Evolutionary conservation across 441 rosid genomes (phyloP).

Genomic region (Croton setiger): DNA sequence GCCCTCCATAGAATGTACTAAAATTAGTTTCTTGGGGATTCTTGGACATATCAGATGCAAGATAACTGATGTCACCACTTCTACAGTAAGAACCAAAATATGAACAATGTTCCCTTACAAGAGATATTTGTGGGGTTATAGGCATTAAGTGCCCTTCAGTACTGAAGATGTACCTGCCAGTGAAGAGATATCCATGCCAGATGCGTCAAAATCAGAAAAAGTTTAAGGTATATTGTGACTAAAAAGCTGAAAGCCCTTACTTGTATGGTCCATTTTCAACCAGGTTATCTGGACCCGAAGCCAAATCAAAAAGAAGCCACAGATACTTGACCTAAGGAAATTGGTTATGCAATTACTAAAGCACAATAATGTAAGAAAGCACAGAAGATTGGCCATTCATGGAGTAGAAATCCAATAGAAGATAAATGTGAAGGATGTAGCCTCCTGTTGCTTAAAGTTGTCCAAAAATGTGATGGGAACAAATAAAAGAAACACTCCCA

Average conservation of each 20-base stretch:
- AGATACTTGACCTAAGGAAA: constrained; percentile 75
- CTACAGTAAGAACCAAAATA: constrained; percentile 81
- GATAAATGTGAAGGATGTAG: neutral
- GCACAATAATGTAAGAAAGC: neutral
- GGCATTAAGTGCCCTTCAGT: constrained; percentile 97
- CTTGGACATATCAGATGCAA: constrained; percentile 31
- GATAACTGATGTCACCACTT: constrained; percentile 36
- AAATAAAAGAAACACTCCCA: neutral
- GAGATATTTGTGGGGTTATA: constrained; percentile 84
- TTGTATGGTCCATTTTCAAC: constrained; percentile 98
- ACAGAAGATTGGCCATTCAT: constrained; percentile 1
- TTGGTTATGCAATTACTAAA: constrained; percentile 16
- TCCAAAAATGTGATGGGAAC: neutral
- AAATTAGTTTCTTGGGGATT: constrained; percentile 41
- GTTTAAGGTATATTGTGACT: constrained; percentile 9
- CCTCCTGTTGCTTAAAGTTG: neutral
- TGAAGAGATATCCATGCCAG: constrained; percentile 7
- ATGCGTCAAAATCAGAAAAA: neutral
- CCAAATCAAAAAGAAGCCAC: constrained; percentile 98
- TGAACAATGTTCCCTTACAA: constrained; percentile 76
- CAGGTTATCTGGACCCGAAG: constrained; percentile 81
- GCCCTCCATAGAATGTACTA: constrained; percentile 33
- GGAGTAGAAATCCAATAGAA: constrained; percentile 1
- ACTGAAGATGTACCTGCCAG: constrained; percentile 72
- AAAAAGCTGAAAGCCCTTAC: constrained; percentile 41